A percentile compares a stretch with the other conserved stretches of the same genome.
phyloP scores from a whole-genome alignment of 345 rosid genomes.

The Geranium brycei region DNA sequence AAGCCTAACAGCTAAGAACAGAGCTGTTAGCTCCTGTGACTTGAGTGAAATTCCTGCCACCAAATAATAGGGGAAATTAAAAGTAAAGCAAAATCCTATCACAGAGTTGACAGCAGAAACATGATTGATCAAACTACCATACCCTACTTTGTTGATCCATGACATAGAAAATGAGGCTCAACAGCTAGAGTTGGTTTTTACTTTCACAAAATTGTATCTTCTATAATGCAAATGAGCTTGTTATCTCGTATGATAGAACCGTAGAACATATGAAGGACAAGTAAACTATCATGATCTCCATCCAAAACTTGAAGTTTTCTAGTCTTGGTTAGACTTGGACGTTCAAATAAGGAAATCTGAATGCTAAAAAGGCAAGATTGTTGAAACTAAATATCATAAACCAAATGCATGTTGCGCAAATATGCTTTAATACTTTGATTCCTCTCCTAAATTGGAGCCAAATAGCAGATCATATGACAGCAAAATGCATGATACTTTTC shows the following conservation, averaged over 20 bases:
- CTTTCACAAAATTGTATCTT: no score
- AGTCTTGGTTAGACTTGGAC: background rate
- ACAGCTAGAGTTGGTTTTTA: background rate
- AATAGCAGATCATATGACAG: no score
- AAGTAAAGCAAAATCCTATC: background rate
- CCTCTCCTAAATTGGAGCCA: no score
- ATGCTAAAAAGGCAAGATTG: background rate
- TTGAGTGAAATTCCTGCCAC: constrained; percentile 69
- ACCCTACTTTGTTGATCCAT: background rate
- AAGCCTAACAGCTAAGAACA: constrained; percentile 66
- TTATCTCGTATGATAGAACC: no score
- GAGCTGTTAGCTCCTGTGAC: constrained; percentile 77
- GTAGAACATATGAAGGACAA: no score
- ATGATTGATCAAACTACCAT: background rate
- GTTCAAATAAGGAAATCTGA: no score
- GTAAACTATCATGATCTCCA: no score
- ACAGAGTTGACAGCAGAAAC: background rate
- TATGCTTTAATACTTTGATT: background rate
- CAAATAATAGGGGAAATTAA: background rate
- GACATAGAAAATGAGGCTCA: background rate
- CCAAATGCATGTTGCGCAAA: background rate
- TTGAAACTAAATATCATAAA: background rate
- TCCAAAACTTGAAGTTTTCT: no score
- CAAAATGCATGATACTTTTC: no score
- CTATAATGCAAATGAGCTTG: no score